Evolutionary conservation across 129 eudicot species (phyloP), one percentile per base, ranked within the genome.

Genomic region (Oenanthe sinensis): DNA sequence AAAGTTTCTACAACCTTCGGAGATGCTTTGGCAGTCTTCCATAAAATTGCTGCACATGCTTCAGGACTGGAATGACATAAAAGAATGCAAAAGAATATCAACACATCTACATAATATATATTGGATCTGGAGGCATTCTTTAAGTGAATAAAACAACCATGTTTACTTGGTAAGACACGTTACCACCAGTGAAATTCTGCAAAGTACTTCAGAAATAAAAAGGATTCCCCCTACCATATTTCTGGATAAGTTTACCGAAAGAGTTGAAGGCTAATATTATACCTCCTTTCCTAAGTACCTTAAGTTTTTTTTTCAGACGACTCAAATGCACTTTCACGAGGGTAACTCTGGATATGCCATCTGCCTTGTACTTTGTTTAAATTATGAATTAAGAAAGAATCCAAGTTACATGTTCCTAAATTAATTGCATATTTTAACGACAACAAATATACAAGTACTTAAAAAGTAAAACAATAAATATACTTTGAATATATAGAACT

Each of bases 1-100:
- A 47, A 28, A 52, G 33, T 28, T 73, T 33, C 50, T 47, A 52
- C 76, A 44, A 94, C 98, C 98, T 89, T 85, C 52, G 97, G 96
- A 76, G 98, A 68, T 9, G 89, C 96, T 82, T 89, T 87, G 77
- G 98, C 91, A 76, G 77, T 87, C 85, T 93, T 93, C 96, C 96
- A 93, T 75, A 93, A 80, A 81, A 93, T 93, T 75, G 98, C 97
- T 75, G 98, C 96, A 87, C 96, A 89, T 78, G 97, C 97, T 85
- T 91, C 97, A 17, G 97, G 97, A 73, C 97, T 91, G 83, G 78
- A 68, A 77, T 22, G 47, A 42, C 24, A 52, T 76, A 28, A 55
- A 39, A 20, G 6, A 72, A 71, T 3, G 24, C 14, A 79, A 6
- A 39, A 79, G 28, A 7, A 69, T 24, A 71, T 42, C 52, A 50